phyloP scores from a whole-genome alignment of 768 basidiomycete species.

The Neoboletus subvelutipes region DNA sequence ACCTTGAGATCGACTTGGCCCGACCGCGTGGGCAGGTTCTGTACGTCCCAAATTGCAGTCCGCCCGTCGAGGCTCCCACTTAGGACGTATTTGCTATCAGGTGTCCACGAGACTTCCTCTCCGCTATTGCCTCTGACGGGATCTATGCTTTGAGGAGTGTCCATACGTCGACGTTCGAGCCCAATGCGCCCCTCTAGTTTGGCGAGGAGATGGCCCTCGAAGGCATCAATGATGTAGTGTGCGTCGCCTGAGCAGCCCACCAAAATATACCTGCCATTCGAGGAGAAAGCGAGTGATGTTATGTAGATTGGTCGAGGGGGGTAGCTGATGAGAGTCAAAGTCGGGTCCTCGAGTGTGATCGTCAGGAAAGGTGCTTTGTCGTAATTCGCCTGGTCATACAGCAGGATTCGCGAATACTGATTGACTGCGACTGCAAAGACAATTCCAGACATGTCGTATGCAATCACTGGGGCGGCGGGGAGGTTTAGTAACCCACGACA shows the following conservation, averaged over 20 bases:
- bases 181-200: slow-evolving; percentile 86
- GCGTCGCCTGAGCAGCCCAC: slow-evolving; percentile 91
- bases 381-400: slow-evolving; percentile 84
- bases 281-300: slow-evolving; percentile 89
- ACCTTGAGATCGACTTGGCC: slow-evolving; percentile 56
- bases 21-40: slow-evolving; percentile 52
- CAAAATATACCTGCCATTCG: slow-evolving; percentile 86
- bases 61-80: slow-evolving; percentile 85
- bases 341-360: slow-evolving; percentile 80
- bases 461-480: slow-evolving; percentile 72
- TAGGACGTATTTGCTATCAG: slow-evolving; percentile 88
- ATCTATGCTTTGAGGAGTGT: slow-evolving; percentile 55
- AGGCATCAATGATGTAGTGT: slow-evolving; percentile 93
- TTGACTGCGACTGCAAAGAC: slow-evolving; percentile 89
- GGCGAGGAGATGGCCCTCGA: slow-evolving; percentile 77
- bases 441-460: slow-evolving; percentile 79
- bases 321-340: slow-evolving; percentile 68
- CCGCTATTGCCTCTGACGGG: slow-evolving; percentile 81
- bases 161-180: slow-evolving; percentile 64
- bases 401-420: slow-evolving; percentile 73
- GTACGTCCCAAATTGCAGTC: slow-evolving; percentile 85
- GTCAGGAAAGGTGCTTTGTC: slow-evolving; percentile 91
- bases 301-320: slow-evolving; percentile 88
- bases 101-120: slow-evolving; percentile 93
- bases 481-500: slow-evolving; percentile 80